Evolutionary conservation across 2,329 filamentous ascomycete species (phyloP).

Genomic region (Fusarium coicis): DNA sequence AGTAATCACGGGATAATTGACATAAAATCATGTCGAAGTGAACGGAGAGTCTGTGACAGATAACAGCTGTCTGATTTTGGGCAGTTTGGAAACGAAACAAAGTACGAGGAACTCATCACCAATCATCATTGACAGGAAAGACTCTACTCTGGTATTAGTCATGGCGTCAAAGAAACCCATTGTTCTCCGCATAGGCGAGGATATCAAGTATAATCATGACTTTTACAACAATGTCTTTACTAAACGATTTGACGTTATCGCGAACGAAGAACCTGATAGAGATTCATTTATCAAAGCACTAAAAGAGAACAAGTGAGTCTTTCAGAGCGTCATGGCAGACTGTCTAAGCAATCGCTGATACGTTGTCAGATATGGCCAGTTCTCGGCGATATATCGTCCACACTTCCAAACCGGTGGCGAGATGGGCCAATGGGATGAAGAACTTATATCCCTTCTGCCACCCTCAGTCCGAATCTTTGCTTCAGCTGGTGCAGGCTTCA

Average conservation of each 20-base stretch:
- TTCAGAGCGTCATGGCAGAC: rapidly evolving
- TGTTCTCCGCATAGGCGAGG: conserved; percentile 52
- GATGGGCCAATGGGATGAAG: conserved; percentile 70
- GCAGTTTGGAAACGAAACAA: not conserved
- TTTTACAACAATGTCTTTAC: conserved; percentile 53
- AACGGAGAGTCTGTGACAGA: not conserved
- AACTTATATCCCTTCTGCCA: conserved; percentile 65
- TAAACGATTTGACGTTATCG: conserved; percentile 54
- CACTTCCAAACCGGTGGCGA: conserved; percentile 72
- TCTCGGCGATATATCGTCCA: conserved; percentile 62
- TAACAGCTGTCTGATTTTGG: not conserved
- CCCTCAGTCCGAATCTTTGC: conserved; percentile 66
- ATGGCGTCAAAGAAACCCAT: conserved; percentile 31
- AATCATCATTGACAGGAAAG: not conserved
- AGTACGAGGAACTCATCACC: too few relatives aligned
- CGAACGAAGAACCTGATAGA: conserved; percentile 50
- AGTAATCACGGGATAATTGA: too few relatives aligned
- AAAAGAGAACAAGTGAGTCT: conserved; percentile 46
- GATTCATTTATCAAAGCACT: conserved; percentile 54
- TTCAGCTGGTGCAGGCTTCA: conserved; percentile 69
- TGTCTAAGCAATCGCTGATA: not conserved
- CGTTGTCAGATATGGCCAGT: conserved; percentile 32
- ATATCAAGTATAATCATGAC: conserved; percentile 59
- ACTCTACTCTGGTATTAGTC: too few relatives aligned
- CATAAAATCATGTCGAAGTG: not conserved